Evolutionary conservation across 2,329 filamentous ascomycete species (phyloP).

Genomic region (Rutstroemia sp.): DNA sequence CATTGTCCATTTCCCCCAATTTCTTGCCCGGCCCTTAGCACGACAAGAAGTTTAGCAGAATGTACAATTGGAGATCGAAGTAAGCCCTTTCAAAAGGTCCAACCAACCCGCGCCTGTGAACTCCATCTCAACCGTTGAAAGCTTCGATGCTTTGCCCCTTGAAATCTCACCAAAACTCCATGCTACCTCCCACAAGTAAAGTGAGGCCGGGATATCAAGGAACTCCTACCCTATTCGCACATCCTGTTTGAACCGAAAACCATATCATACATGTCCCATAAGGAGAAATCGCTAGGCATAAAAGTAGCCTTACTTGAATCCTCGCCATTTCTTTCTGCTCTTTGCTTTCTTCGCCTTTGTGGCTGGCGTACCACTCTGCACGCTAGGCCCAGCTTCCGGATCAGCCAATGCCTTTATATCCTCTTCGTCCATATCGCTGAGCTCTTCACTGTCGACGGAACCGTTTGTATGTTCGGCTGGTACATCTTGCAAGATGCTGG

Average conservation of each 20-base stretch:
- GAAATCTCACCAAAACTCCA: slow-evolving; percentile 1
- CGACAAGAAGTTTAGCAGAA: neutral
- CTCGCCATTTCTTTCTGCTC: slow-evolving; percentile 20
- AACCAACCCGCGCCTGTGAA: neutral
- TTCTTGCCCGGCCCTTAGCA: neutral
- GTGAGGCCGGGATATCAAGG: neutral
- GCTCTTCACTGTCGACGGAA: slow-evolving; percentile 70
- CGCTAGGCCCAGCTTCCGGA: slow-evolving; percentile 27
- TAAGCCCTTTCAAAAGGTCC: neutral
- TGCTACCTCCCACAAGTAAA: neutral
- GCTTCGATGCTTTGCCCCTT: neutral
- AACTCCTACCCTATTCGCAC: slow-evolving; percentile 8
- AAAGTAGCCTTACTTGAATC: slow-evolving; percentile 8
- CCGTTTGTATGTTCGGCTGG: slow-evolving; percentile 55
- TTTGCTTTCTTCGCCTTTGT: slow-evolving; percentile 23
- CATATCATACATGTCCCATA: slow-evolving; percentile 3
- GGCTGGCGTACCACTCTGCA: slow-evolving; percentile 8
- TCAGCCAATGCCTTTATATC: slow-evolving; percentile 62
- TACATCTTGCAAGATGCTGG: slow-evolving; percentile 57
- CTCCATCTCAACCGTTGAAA: slow-evolving; percentile 4
- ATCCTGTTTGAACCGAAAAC: slow-evolving; percentile 1
- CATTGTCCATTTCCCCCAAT: neutral
- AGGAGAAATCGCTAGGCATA: neutral
- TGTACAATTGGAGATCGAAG: neutral
- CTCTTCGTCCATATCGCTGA: slow-evolving; percentile 89